Conservation (phyloP, 495 filamentous ascomycete species). For the Alectoria sarmentosa region DNA sequence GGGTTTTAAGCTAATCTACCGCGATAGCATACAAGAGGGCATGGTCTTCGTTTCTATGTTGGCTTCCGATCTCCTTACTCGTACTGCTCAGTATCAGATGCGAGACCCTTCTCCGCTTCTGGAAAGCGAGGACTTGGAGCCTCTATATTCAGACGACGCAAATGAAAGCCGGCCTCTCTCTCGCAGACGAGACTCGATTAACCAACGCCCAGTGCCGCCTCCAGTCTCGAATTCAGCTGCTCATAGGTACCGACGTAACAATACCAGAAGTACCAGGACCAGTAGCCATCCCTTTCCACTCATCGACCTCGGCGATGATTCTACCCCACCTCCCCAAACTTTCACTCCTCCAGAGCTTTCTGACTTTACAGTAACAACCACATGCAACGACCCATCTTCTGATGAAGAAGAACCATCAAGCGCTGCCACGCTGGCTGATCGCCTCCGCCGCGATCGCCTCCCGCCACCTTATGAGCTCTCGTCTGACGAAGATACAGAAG, state of each 20-base stretch:
- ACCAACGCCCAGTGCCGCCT: slow-evolving; percentile 23
- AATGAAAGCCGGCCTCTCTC: slow-evolving; percentile 22
- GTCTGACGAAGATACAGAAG: slow-evolving; percentile 26
- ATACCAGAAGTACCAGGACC: neutral
- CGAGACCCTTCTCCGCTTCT: slow-evolving; percentile 45
- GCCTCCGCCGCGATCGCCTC: slow-evolving; percentile 27
- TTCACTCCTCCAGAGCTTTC: slow-evolving; percentile 19
- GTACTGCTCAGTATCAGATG: slow-evolving; percentile 71
- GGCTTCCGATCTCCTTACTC: slow-evolving; percentile 61
- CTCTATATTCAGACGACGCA: slow-evolving; percentile 2
- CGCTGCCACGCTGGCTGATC: slow-evolving; percentile 30
- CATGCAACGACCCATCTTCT: slow-evolving; percentile 42
- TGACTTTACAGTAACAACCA: slow-evolving; percentile 45
- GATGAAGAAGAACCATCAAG: slow-evolving; percentile 35
- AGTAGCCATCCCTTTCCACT: slow-evolving; percentile 6
- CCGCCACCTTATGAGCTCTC: slow-evolving; percentile 22
- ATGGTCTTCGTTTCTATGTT: slow-evolving; percentile 90
- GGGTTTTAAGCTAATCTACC: neutral
- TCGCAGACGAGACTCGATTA: slow-evolving; percentile 21
- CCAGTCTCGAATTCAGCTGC: slow-evolving; percentile 22
- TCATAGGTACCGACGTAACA: slow-evolving; percentile 9
- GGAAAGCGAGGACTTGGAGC: slow-evolving; percentile 1
- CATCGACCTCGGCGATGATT: neutral
- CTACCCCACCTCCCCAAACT: neutral
- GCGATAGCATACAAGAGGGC: slow-evolving; percentile 73